Conservation (phyloP, 2,329 filamentous ascomycete genomes). For the Neocatenulostroma microsporum region DNA sequence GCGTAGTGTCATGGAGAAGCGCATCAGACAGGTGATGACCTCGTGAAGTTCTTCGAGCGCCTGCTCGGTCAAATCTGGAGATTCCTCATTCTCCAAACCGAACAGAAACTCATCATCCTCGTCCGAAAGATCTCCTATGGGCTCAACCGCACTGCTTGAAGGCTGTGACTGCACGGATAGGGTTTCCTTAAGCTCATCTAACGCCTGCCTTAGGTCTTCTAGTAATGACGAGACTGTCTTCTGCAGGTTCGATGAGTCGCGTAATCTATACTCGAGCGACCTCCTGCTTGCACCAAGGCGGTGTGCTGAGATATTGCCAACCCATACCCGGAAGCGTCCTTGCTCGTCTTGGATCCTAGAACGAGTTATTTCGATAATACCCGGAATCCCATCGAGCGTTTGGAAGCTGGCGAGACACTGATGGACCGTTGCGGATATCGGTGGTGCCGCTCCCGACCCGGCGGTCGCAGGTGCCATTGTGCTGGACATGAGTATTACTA, state of each 20-base stretch:
- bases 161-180: no score
- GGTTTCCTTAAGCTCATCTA: no score
- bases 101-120: conserved; percentile 3
- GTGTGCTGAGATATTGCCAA: conserved; percentile 30
- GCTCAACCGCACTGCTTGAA: no score
- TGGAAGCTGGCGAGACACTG: conserved; percentile 5
- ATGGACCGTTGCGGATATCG: conserved; percentile 10
- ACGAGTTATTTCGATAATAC: no score
- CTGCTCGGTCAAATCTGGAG: neutral
- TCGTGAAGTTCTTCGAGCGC: conserved; percentile 17
- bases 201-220: neutral
- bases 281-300: conserved; percentile 22
- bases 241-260: conserved; percentile 26
- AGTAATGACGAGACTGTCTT: conserved; percentile 17
- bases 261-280: conserved; percentile 28
- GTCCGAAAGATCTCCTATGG: no score
- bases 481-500: no score
- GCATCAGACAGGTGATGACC: conserved; percentile 26
- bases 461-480: no score
- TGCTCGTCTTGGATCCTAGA: conserved; percentile 19
- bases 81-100: conserved; percentile 4
- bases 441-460: no score
- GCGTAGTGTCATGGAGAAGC: conserved; percentile 28
- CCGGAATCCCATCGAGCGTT: no score
- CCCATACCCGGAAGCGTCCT: conserved; percentile 29